Base-by-base conservation (phyloP, 305 asterid genomes). In the Fraxinus dipetala region DNA sequence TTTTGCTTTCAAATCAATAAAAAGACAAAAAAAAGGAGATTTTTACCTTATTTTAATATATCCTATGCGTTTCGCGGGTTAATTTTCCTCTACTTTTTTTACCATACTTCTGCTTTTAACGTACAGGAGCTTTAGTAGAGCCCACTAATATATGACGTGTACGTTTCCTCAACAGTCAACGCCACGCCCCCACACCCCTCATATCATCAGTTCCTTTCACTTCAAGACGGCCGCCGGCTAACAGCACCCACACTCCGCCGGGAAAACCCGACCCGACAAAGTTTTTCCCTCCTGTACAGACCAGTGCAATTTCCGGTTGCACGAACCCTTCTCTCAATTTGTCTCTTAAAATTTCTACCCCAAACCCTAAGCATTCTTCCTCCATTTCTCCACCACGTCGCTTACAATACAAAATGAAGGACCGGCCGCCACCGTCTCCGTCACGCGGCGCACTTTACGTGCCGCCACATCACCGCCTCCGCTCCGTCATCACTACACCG, bases 391-490 rank as follows among this genome's bases (percentile, higher is more conserved):
- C 83, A 61, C 77, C 8, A 18, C 43, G 79, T 80, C 80, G 83
- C 76, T 26, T 85, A 36, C 28, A 51, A 76, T 69, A 84, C 81
- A 79, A 80, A 77, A 88, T 92, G 95, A 90, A 89, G 85, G 92
- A 90, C 82, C 84, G 87, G 83, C 86, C 76, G 18, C 61, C 84
- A 85, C 92, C 89, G 87, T 81, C 90, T 87, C 84, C 89, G 36
- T 81, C 90, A 24, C 9, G 82, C 83, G 90, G 91, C 75, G 87
- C 85, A 75, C 86, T 87, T 69, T 91, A 89, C 80, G 89, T 90
- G 14, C 95, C 95, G 79, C 95, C 94, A 5, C 94, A 91, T 86
- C 90, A 89, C 75, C 92, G 95, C 85, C 85, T 83, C 85, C 87
- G 86, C 73, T 75, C 92, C 4, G 85, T 78, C 59, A 82, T 80